A percentile compares a stretch with the other conserved stretches of the same genome.
Conservation (phyloP, 768 basidiomycete genomes). For the Mycena rosella region DNA sequence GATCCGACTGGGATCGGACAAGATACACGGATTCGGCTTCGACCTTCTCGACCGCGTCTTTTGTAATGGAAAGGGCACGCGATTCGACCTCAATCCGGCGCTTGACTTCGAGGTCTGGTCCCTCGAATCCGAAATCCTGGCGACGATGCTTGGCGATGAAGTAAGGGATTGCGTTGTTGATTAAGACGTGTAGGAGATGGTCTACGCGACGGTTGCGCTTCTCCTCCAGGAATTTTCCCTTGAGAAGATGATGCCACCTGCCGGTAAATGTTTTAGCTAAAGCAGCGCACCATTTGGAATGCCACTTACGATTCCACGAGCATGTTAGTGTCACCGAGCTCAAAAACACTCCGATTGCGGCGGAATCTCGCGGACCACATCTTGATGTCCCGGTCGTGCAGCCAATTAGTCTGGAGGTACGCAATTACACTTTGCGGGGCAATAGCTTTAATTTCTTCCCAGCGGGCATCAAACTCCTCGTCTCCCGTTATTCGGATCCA, state of each 20-base stretch:
- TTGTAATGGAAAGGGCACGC: background rate
- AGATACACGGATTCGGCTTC: background rate
- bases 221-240: background rate
- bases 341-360: background rate
- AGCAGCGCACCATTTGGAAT: no score
- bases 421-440: background rate
- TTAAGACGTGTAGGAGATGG: background rate
- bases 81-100: slow-evolving; percentile 13
- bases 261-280: no score
- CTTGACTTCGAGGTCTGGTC: slow-evolving; percentile 15
- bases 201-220: slow-evolving; percentile 4
- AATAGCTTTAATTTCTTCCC: background rate
- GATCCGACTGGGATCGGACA: slow-evolving; percentile 5
- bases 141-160: slow-evolving; percentile 13
- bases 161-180: slow-evolving; percentile 3
- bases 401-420: background rate
- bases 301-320: background rate
- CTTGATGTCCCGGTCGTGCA: background rate
- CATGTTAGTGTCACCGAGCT: slow-evolving; percentile 9
- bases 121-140: slow-evolving; percentile 21
- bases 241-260: slow-evolving; percentile 9
- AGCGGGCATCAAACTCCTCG: background rate
- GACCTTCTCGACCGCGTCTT: background rate
- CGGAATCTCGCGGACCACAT: background rate
- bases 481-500: background rate